Base-by-base conservation (phyloP, 257 asterid genomes). In the Solanum etuberosum region DNA sequence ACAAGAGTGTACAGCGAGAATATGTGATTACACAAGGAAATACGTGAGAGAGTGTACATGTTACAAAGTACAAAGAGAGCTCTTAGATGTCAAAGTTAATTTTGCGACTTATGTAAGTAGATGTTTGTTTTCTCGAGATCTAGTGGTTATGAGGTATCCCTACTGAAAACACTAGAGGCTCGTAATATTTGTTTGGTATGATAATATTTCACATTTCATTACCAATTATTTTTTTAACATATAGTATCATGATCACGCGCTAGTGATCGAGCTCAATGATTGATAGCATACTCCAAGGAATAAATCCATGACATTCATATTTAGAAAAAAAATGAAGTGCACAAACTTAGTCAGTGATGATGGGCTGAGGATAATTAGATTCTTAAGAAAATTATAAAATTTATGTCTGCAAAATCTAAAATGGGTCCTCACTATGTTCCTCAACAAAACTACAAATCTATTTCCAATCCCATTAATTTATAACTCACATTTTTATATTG, bases 351-450 rank as follows among this genome's bases (percentile, higher is more conserved):
- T 80, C 84, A 80, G 40, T 15, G 5, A 80, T 27, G 63, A 46
- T 35, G 16, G 84, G 67, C 84, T 43, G 40, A 27, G 9, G 23
- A 16, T 43, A 43, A 78, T 80, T 80, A 16, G 61, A n/a, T 34
- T 78, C 37, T 7, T 5, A 42, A 20, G 31, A 46, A 46, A 80
- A 7, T 29, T 27, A 5, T 27, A 15, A 80, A 9, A 20, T 70
- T 18, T 70, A 8, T 34, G 9, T 80, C 18, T 27, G 40, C 40
- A 80, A 46, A 80, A 72, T 80, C 84, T 43, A 9, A 4, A 25
- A 80, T 8, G 84, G 84, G 40, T 16, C 84, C 65, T 78, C 40
- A 8, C 37, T 25, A 43, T 78, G 84, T 46, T 80, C 67, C 84
- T 46, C 40, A 80, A 27, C 84, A 43, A 68, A 80, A 27, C 84